Conservation (phyloP, 768 basidiomycete species). For the Mycena maculata region DNA sequence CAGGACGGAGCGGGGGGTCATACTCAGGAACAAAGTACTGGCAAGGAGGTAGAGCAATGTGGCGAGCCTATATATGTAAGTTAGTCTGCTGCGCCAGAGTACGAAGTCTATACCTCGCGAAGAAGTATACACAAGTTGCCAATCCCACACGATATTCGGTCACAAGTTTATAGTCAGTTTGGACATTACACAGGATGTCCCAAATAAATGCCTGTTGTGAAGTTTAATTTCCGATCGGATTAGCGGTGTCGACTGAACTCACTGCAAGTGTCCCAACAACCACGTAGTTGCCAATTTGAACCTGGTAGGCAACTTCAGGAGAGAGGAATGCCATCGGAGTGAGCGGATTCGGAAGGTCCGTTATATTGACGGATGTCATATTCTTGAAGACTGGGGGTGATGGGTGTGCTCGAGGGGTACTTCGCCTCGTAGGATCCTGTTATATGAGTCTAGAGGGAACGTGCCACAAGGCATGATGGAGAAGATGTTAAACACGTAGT, state of each 20-base stretch:
- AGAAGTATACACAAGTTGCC: slow-evolving; percentile 35
- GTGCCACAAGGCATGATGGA: no score
- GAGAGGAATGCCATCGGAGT: slow-evolving; percentile 47
- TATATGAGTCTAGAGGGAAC: no score
- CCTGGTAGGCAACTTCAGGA: slow-evolving; percentile 41
- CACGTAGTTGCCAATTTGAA: slow-evolving; percentile 43
- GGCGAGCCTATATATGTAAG: slow-evolving; percentile 22
- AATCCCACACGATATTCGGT: slow-evolving; percentile 21
- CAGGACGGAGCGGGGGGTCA: no score
- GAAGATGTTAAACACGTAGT: no score
- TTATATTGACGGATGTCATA: background rate
- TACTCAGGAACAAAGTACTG: slow-evolving; percentile 22
- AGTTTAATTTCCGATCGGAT: no score
- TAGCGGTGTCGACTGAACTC: no score
- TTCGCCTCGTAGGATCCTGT: no score
- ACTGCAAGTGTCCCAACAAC: slow-evolving; percentile 34
- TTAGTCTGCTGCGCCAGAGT: no score
- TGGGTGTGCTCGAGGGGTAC: no score
- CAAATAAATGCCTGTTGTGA: slow-evolving; percentile 21
- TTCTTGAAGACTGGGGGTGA: no score
- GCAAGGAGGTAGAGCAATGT: slow-evolving; percentile 26
- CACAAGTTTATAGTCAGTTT: slow-evolving; percentile 37
- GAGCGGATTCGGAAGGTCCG: slow-evolving; percentile 40
- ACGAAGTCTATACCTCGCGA: slow-evolving; percentile 30
- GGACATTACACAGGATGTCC: slow-evolving; percentile 36